Base-by-base conservation (phyloP, 495 filamentous ascomycete genomes). In the Melanomma pulvis-pyrius region DNA sequence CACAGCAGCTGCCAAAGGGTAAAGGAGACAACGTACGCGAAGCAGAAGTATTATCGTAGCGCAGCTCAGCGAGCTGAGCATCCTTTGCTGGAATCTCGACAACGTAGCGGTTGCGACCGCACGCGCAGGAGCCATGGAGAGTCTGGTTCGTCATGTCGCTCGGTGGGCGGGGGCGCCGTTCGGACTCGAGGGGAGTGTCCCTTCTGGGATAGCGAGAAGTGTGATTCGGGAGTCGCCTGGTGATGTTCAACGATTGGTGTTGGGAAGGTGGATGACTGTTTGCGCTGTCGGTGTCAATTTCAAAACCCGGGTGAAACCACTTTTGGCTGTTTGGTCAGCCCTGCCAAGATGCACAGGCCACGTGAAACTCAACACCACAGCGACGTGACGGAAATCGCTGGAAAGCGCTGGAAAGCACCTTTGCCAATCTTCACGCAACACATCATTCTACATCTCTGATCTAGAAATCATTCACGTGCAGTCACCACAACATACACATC, bases 31-130 rank as follows among this genome's bases (percentile, higher is more conserved):
- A 83, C 86, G 71, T 84, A 92, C 90, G 83, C 56, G 88, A 87
- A 25, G 84, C 82, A 51, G 77, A 77, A 54, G 82, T 82, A 32
- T 83, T 82, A 72, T 92, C 87, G 71, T 92, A 91, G 67, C 90
- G 83, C 8, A 96, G 82, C 50, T 85, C 81, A 24, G 88, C 86
- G 48, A 80, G 75, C 32, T 85, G 77, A 15, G 76, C 75, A 44
- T 82, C 75, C 65, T 84, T 70, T 2, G 78, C 68, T 2, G 92
- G 91, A 29, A 92, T 81, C 28, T 82, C 76, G 61, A 97, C 85
- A 19, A 84, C 81, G 76, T 96, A 97, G 65, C 87, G 83, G 72
- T 93, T 96, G 29, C 92, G 87, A 44, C 92, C 91, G 75, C 92
- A 97, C 26, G 88, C 85, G 77, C 92, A 97, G 73, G 87, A 82